Conservation (phyloP, 2,329 filamentous ascomycete species). For the Cryphonectria radicalis region DNA sequence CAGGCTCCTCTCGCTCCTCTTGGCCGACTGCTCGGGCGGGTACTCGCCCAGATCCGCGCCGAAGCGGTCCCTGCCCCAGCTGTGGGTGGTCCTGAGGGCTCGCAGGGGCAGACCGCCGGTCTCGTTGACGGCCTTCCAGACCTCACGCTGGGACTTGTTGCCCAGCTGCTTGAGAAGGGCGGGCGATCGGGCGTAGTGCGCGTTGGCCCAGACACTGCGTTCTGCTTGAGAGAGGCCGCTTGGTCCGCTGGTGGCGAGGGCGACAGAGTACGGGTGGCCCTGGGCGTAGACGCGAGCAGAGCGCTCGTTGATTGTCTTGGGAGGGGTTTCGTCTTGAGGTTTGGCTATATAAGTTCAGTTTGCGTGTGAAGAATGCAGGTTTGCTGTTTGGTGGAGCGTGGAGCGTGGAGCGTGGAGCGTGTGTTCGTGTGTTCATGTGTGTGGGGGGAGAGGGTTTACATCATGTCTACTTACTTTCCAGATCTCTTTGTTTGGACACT, state of each 20-base stretch:
- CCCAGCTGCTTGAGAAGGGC: slow-evolving; percentile 38
- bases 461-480: slow-evolving; percentile 23
- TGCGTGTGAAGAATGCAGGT: not conserved
- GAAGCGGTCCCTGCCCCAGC: slow-evolving; percentile 56
- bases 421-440: not conserved
- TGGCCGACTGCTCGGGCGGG: slow-evolving; percentile 49
- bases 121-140: slow-evolving; percentile 61
- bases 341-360: slow-evolving; percentile 26
- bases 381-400: not conserved
- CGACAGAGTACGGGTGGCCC: slow-evolving; percentile 54
- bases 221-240: slow-evolving; percentile 52
- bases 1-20: slow-evolving; percentile 46
- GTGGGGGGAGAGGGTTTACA: not conserved
- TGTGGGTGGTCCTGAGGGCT: slow-evolving; percentile 38
- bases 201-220: slow-evolving; percentile 52
- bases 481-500: slow-evolving; percentile 28
- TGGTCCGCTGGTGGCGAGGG: slow-evolving; percentile 50
- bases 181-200: slow-evolving; percentile 50
- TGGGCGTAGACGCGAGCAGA: slow-evolving; percentile 52
- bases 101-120: slow-evolving; percentile 53
- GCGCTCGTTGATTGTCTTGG: slow-evolving; percentile 54
- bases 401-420: too few relatives aligned
- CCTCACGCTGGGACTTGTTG: slow-evolving; percentile 58
- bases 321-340: slow-evolving; percentile 40
- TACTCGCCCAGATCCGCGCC: slow-evolving; percentile 56